Evolutionary conservation across 768 basidiomycete species (phyloP).

Genomic region (Leccinellum albellum): DNA sequence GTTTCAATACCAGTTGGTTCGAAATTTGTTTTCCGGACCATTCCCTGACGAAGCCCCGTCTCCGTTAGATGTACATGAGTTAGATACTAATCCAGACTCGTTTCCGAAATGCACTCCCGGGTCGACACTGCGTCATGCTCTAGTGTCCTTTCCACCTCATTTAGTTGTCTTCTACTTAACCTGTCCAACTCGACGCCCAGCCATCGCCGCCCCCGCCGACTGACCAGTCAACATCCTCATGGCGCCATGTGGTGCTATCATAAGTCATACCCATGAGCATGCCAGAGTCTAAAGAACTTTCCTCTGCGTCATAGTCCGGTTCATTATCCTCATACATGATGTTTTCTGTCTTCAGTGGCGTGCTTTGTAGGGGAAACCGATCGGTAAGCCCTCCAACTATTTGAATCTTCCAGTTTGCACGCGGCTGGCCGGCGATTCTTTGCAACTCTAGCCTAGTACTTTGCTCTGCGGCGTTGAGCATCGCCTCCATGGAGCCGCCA

Average conservation of each 20-base stretch:
- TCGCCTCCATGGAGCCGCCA: constrained; percentile 31
- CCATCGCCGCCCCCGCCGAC: constrained; percentile 1
- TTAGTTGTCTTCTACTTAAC: not conserved
- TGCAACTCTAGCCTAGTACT: constrained; percentile 23
- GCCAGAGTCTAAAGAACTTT: constrained; percentile 29
- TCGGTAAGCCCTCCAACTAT: constrained; percentile 22
- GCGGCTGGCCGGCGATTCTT: constrained; percentile 15
- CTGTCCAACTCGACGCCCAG: constrained; percentile 6
- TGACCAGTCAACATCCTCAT: constrained; percentile 7
- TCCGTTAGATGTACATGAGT: constrained; percentile 22
- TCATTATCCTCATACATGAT: constrained; percentile 21
- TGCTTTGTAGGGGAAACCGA: constrained; percentile 3
- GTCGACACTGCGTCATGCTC: not conserved
- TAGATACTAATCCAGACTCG: constrained; percentile 21
- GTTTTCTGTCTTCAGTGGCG: constrained; percentile 7
- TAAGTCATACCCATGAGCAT: constrained; percentile 14
- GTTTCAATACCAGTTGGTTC: constrained; percentile 25
- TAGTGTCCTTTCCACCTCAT: not conserved
- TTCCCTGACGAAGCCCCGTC: constrained; percentile 4
- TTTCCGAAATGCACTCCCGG: constrained; percentile 1
- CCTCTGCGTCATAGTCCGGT: constrained; percentile 13
- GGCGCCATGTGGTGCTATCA: constrained; percentile 1
- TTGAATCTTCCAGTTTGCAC: constrained; percentile 30
- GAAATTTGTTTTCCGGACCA: not conserved
- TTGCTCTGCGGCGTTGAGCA: constrained; percentile 25